Base-by-base conservation (phyloP, 2,329 filamentous ascomycete species). In the Epichloe festucae region DNA sequence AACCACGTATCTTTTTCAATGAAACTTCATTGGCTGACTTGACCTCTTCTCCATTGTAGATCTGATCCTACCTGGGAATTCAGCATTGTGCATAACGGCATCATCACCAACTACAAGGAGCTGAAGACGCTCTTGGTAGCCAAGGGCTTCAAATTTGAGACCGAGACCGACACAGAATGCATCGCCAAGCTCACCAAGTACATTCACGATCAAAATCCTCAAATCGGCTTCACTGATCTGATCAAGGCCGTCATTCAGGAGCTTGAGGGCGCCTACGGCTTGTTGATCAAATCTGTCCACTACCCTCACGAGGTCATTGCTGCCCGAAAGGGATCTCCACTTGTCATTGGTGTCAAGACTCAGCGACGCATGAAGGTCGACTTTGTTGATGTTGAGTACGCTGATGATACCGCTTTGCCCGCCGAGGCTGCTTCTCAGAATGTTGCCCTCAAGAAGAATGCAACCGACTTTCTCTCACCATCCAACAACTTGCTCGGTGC, bases 81-180 rank as follows among this genome's bases (percentile, higher is more conserved):
- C 71, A 80, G 88, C 59, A 84, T 98, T 63, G 93, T 97, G 55
- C 93, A 98, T 85, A 98, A 98, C 74, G 93, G 93, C 67, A 98
- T 98, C 79, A 98, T 98, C 73, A 98, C 93, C 76, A 98, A 98
- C 81, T 98, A 98, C 82, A 98, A 98, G 80, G 93, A 98, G 75
- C 77, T 98, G 64, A 95, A 91, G 82, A 88, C 86, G 56, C 83
- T 98, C 57, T 80, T 98, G 61, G 81, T 85, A 73, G 79, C 79
- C 77, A 98, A 97, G 81, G 93, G 93, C 67, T 95, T 95, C 83
- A 86, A 84, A 66, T 98, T 98, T 69, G 93, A 98, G 83, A 98
- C 93, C 49, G 91, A 98, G 73, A 98, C 93, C 60, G 93, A 98
- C 67, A 98, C 93, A 50, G 93, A 98, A 76, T 96, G 91, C 72